phyloP scores from a whole-genome alignment of 257 asterid genomes.

The Leonotis leonurus region DNA sequence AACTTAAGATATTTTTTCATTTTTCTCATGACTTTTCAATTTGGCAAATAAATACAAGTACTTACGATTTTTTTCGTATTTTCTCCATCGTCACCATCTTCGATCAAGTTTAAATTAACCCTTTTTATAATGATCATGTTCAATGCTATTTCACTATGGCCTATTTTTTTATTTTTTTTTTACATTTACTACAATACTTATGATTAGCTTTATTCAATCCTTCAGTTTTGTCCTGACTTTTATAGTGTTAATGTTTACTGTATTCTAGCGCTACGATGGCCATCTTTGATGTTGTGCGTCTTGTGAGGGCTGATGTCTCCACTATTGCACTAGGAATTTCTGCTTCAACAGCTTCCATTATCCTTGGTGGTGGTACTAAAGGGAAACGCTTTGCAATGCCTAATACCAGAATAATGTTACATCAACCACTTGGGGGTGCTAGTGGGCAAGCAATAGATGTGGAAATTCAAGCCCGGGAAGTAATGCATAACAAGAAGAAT shows the following conservation, averaged over 20 bases:
- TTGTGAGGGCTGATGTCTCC: constrained; percentile 65
- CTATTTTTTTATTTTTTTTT: neutral
- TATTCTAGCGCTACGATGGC: constrained; percentile 85
- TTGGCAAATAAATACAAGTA: too few relatives aligned
- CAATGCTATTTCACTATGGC: neutral
- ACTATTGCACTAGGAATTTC: constrained; percentile 79
- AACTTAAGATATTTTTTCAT: too few relatives aligned
- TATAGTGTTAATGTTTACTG: neutral
- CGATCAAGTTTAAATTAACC: too few relatives aligned
- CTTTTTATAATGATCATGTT: too few relatives aligned
- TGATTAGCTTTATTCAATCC: neutral
- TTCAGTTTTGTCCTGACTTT: neutral
- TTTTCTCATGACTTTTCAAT: too few relatives aligned
- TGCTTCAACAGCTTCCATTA: constrained; percentile 89
- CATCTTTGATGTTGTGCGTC: constrained; percentile 60
- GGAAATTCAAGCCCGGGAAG: constrained; percentile 87
- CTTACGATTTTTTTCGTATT: too few relatives aligned
- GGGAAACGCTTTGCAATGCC: constrained; percentile 98
- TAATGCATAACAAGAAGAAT: constrained; percentile 73
- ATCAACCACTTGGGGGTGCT: constrained; percentile 92
- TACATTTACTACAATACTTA: neutral
- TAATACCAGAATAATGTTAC: constrained; percentile 83
- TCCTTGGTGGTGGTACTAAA: constrained; percentile 92
- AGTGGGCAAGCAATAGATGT: constrained; percentile 89
- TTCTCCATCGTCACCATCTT: too few relatives aligned